A percentile compares a stretch with the other conserved stretches of the same genome.
These are phyloP conservation scores for Phytophthora aleatoria DNA, from an alignment of 352 stramenopile genomes.

Conservation along the genomic window DNA sequence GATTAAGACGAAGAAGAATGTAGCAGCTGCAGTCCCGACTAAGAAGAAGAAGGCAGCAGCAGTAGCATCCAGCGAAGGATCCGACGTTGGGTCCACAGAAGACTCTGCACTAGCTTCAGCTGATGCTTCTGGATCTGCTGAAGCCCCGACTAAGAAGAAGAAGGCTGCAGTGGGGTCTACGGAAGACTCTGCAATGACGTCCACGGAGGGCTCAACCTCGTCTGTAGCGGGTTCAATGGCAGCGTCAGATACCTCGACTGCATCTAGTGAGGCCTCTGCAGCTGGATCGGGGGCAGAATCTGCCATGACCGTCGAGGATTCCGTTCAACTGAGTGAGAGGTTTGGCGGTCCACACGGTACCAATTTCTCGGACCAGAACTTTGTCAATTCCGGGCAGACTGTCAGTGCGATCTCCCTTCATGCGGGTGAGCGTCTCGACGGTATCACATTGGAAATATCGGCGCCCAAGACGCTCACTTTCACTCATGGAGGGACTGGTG, in stretches of 20 bases:
- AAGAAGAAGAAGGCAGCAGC: background rate
- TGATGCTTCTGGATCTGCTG: background rate
- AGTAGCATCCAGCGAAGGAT: too few species aligned
- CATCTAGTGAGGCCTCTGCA: background rate
- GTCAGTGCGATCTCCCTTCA: slow-evolving; percentile 20
- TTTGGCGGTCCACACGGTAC: slow-evolving; percentile 27
- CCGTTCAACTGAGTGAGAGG: slow-evolving; percentile 25
- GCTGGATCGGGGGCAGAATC: slow-evolving; percentile 1
- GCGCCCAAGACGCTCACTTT: slow-evolving; percentile 15
- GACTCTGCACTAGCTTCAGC: background rate
- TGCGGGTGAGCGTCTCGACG: slow-evolving; percentile 23
- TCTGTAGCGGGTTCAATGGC: too few species aligned
- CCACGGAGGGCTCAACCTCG: too few species aligned
- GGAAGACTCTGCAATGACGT: background rate
- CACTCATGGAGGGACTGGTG: slow-evolving; percentile 13
- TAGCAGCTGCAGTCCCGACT: background rate
- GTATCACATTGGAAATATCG: slow-evolving; percentile 20
- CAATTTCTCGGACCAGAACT: slow-evolving; percentile 21
- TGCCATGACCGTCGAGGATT: slow-evolving; percentile 15
- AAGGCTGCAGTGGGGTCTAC: background rate
- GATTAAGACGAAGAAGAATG: background rate
- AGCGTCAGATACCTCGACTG: too few species aligned
- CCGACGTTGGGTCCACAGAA: background rate
- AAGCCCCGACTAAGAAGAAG: background rate
- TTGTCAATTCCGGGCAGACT: slow-evolving; percentile 15